Conservation (phyloP, 768 basidiomycete genomes). For the Leucocoprinus sp. region DNA sequence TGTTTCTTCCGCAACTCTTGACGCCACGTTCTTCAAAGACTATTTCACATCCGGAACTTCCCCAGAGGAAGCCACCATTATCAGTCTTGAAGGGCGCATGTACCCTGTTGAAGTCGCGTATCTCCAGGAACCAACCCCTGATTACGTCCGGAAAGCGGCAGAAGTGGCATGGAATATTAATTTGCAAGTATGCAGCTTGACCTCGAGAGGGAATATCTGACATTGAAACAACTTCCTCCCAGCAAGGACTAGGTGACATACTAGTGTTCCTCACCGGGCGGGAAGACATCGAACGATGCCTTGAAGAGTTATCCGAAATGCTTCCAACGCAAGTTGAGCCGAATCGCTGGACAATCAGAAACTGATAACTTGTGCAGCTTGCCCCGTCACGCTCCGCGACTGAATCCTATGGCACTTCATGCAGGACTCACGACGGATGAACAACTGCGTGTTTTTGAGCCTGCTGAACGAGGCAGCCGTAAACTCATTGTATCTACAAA, state of each 20-base stretch:
- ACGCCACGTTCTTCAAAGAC: constrained; percentile 80
- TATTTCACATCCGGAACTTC: constrained; percentile 70
- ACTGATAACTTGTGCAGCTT: constrained; percentile 26
- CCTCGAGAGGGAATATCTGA: background rate
- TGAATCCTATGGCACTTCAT: constrained; percentile 73
- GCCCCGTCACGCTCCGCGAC: constrained; percentile 43
- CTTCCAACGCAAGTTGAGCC: constrained; percentile 48
- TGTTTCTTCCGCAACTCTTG: constrained; percentile 94
- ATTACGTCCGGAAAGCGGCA: constrained; percentile 79
- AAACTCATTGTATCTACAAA: constrained; percentile 94
- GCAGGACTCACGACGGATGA: constrained; percentile 85
- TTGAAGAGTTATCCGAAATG: constrained; percentile 75
- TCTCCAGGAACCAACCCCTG: constrained; percentile 62
- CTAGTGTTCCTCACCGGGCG: constrained; percentile 91
- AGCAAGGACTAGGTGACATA: constrained; percentile 85
- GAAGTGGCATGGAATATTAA: constrained; percentile 81
- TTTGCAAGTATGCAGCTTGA: constrained; percentile 44
- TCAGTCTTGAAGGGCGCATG: constrained; percentile 89
- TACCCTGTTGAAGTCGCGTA: constrained; percentile 94
- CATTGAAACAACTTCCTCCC: constrained; percentile 10
- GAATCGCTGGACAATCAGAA: background rate
- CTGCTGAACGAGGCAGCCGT: constrained; percentile 62
- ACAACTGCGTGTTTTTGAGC: constrained; percentile 79
- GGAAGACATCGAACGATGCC: constrained; percentile 89
- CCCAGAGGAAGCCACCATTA: constrained; percentile 68